These are phyloP conservation scores for Paratinospora sagittata DNA, from an alignment of 164 flowering plant species.

Conservation along the genomic window DNA sequence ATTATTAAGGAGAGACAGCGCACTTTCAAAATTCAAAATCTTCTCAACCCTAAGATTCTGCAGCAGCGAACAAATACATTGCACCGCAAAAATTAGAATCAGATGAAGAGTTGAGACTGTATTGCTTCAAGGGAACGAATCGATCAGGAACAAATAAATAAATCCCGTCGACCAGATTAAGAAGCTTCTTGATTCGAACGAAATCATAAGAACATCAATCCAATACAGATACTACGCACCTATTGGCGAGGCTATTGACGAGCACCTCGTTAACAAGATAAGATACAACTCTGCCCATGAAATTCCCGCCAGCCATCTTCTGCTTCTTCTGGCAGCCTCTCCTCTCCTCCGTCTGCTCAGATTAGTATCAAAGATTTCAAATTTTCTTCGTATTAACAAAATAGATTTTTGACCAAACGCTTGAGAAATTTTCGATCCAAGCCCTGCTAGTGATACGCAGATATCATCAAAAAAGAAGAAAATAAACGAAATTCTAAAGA, in stretches of 20 bases:
- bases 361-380: background rate
- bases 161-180: conserved; percentile 32
- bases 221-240: conserved; percentile 27
- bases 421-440: too few relatives aligned
- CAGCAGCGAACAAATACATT: background rate
- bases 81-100: background rate
- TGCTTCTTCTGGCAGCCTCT: background rate
- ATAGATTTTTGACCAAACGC: too few relatives aligned
- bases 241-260: conserved; percentile 66
- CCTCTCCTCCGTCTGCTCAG: background rate
- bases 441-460: too few relatives aligned
- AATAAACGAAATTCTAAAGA: too few relatives aligned
- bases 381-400: background rate
- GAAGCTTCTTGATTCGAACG: conserved; percentile 27
- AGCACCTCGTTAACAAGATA: conserved; percentile 59
- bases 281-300: conserved; percentile 48
- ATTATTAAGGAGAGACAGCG: background rate
- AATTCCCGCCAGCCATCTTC: conserved; percentile 51
- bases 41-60: conserved; percentile 11
- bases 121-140: conserved; percentile 28
- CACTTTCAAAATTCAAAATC: background rate
- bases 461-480: too few relatives aligned
- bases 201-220: background rate
- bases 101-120: conserved; percentile 1
- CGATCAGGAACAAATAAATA: conserved; percentile 17